A percentile compares a stretch with the other conserved stretches of the same genome.
Evolutionary conservation across 768 basidiomycete genomes (phyloP).

Genomic region (Cytidiella melzeri): DNA sequence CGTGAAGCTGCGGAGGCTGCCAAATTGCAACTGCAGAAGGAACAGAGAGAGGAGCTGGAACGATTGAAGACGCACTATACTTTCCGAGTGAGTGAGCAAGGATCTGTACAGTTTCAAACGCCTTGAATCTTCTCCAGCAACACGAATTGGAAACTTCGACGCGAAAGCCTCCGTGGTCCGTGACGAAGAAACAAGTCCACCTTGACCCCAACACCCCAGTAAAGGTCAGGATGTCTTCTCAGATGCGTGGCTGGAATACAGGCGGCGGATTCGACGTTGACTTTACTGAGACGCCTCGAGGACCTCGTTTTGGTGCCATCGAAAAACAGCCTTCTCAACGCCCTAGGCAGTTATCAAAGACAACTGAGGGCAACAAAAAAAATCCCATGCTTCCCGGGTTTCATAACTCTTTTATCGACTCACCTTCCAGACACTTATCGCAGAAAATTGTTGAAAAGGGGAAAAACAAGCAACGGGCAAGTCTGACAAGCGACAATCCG

Average conservation of each 20-base stretch:
- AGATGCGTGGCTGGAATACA: constrained; percentile 33
- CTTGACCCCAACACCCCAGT: constrained; percentile 38
- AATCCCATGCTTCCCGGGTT: constrained; percentile 23
- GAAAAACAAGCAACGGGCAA: constrained; percentile 11
- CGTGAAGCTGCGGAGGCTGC: constrained; percentile 58
- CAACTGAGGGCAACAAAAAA: constrained; percentile 14
- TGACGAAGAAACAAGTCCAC: constrained; percentile 31
- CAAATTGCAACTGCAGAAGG: constrained; percentile 49
- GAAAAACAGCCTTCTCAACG: constrained; percentile 6
- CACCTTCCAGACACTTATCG: constrained; percentile 8
- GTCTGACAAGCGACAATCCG: constrained; percentile 5
- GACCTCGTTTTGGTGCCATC: constrained; percentile 28
- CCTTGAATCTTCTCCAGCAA: constrained; percentile 39
- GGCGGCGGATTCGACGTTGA: constrained; percentile 1
- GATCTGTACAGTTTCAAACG: neutral
- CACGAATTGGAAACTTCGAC: constrained; percentile 57
- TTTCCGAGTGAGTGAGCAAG: constrained; percentile 49
- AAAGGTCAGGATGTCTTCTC: constrained; percentile 33
- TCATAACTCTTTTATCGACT: constrained; percentile 18
- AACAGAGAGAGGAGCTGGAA: constrained; percentile 64
- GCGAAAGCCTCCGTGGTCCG: constrained; percentile 42
- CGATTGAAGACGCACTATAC: constrained; percentile 59
- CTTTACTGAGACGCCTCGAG: constrained; percentile 31
- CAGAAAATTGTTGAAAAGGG: constrained; percentile 14
- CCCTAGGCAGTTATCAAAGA: constrained; percentile 18